phyloP scores from a whole-genome alignment of 352 stramenopile species.

The Phytopythium vexans region DNA sequence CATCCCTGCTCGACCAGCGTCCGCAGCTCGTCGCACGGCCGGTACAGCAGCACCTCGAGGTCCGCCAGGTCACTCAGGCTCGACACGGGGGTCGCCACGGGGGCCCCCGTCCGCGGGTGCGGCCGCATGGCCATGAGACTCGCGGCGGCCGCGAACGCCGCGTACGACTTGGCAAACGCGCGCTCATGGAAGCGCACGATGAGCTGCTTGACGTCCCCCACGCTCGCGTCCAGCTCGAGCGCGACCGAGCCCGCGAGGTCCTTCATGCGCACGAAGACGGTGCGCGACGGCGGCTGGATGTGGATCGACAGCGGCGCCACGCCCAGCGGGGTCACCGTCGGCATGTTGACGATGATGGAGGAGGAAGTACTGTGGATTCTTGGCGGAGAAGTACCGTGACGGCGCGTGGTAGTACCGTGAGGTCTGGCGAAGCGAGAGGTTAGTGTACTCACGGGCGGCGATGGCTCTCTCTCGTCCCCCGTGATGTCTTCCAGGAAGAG shows the following conservation, averaged over 20 bases:
- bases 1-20: conserved; percentile 69
- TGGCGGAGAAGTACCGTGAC: background rate
- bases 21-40: conserved; percentile 68
- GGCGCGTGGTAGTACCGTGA: too few relatives aligned
- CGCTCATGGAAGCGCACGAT: conserved; percentile 69
- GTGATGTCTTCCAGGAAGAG: too few relatives aligned
- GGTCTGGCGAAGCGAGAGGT: too few relatives aligned
- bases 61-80: conserved; percentile 46
- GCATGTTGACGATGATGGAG: conserved; percentile 24
- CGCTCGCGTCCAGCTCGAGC: conserved; percentile 38
- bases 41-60: conserved; percentile 65
- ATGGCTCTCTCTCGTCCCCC: too few relatives aligned
- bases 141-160: conserved; percentile 46
- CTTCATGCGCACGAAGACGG: conserved; percentile 73
- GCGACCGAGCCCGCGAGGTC: conserved; percentile 56
- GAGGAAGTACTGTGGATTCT: conserved; percentile 2
- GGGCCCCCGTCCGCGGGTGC: conserved; percentile 6
- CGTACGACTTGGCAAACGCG: conserved; percentile 71
- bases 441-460: too few relatives aligned
- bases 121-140: conserved; percentile 41
- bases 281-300: conserved; percentile 32
- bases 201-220: conserved; percentile 38
- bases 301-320: conserved; percentile 39
- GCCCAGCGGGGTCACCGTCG: conserved; percentile 15
- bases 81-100: conserved; percentile 40